These are phyloP conservation scores for Cladochytrium replicatum DNA, from an alignment of 192 early-diverging fungal species.

Conservation along the genomic window DNA sequence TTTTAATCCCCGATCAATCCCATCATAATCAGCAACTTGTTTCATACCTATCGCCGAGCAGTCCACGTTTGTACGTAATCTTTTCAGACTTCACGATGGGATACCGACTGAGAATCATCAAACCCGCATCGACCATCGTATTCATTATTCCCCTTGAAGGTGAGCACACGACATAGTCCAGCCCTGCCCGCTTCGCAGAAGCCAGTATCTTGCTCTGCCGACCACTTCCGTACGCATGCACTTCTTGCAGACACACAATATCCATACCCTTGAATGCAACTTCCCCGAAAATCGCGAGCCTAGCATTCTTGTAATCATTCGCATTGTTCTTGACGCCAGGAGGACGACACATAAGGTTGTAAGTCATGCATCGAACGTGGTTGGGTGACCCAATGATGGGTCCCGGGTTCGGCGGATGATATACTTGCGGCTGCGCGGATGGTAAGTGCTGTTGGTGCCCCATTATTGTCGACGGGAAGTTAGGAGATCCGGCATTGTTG, in stretches of 20 bases:
- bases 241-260: constrained; percentile 71
- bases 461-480: too few relatives aligned
- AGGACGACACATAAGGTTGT: constrained; percentile 21
- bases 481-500: too few relatives aligned
- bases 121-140: constrained; percentile 61
- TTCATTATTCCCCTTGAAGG: constrained; percentile 51
- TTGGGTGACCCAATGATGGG: too few relatives aligned
- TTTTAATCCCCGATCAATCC: too few relatives aligned
- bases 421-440: too few relatives aligned
- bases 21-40: too few relatives aligned
- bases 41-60: constrained; percentile 60
- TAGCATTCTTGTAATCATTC: constrained; percentile 78
- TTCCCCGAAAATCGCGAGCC: constrained; percentile 59
- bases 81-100: constrained; percentile 50
- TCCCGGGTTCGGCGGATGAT: too few relatives aligned
- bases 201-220: constrained; percentile 47
- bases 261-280: constrained; percentile 60
- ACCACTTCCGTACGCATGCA: constrained; percentile 62
- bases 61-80: constrained; percentile 55
- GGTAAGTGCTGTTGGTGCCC: too few relatives aligned
- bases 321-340: constrained; percentile 23
- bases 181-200: constrained; percentile 55
- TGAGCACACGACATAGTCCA: constrained; percentile 51
- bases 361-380: constrained; percentile 17
- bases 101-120: constrained; percentile 63